Conservation (phyloP, 2,329 filamentous ascomycete genomes). For the Ophiognomonia clavigignenti-juglandacearum region DNA sequence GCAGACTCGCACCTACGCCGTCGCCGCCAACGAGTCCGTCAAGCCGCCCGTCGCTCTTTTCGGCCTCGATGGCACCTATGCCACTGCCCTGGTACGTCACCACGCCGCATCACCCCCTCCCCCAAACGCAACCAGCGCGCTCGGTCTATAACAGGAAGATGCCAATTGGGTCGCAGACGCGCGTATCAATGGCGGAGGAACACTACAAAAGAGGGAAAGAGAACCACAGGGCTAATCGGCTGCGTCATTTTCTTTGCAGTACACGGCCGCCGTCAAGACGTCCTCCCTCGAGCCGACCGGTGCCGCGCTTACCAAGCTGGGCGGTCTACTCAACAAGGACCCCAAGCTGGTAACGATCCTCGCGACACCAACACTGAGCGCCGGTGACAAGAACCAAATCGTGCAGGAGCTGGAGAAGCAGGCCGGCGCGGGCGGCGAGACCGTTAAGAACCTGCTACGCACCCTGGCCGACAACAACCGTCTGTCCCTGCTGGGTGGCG, state of each 20-base stretch:
- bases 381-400: slow-evolving; percentile 79
- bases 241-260: slow-evolving; percentile 56
- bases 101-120: slow-evolving; percentile 8
- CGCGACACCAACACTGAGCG: slow-evolving; percentile 70
- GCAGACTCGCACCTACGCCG: slow-evolving; percentile 72
- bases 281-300: slow-evolving; percentile 80
- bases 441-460: slow-evolving; percentile 88
- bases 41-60: slow-evolving; percentile 89
- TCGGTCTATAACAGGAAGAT: not conserved
- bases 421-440: slow-evolving; percentile 67
- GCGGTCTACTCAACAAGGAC: slow-evolving; percentile 73
- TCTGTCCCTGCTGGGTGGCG: slow-evolving; percentile 72
- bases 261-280: slow-evolving; percentile 90
- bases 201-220: slow-evolving; percentile 9
- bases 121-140: slow-evolving; percentile 6
- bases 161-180: slow-evolving; percentile 1
- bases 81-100: slow-evolving; percentile 85
- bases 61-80: slow-evolving; percentile 96
- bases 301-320: slow-evolving; percentile 70
- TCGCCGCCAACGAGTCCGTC: slow-evolving; percentile 57
- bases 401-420: slow-evolving; percentile 84
- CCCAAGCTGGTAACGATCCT: slow-evolving; percentile 74
- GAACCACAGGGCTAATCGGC: slow-evolving; percentile 22
- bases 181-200: not conserved
- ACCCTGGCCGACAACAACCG: slow-evolving; percentile 97